Percentiles rank a stretch among this genome's conserved stretches.
Evolutionary conservation across 1,284 basidiomycete genomes (phyloP).

Genomic region (Ceraceosorus guamensis): DNA sequence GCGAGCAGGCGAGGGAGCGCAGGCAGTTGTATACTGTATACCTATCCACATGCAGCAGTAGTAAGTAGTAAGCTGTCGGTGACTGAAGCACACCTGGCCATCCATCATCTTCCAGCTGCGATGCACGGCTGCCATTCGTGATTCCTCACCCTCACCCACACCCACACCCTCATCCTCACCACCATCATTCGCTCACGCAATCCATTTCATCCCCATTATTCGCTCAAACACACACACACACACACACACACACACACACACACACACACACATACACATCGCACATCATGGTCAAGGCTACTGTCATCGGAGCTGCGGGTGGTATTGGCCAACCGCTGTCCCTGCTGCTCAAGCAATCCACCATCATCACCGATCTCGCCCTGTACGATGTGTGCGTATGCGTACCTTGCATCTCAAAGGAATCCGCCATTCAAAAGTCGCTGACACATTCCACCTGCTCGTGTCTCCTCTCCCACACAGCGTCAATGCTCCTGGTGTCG

Average conservation of each 20-base stretch:
- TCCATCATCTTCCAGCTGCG: no score
- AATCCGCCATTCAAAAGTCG: no score
- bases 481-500: conserved; percentile 75
- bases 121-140: no score
- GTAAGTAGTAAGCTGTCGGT: no score
- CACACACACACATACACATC: neutral
- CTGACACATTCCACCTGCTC: neutral
- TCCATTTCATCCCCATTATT: conserved; percentile 3
- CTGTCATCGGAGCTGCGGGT: conserved; percentile 46
- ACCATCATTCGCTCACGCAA: no score
- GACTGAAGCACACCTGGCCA: no score
- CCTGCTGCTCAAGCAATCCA: conserved; percentile 78
- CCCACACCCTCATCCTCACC: no score
- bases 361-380: conserved; percentile 64
- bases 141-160: no score
- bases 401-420: no score
- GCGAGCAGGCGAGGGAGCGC: no score
- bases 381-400: conserved; percentile 89
- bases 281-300: conserved; percentile 40
- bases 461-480: conserved; percentile 9
- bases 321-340: conserved; percentile 68
- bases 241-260: conserved; percentile 1
- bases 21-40: no score
- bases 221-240: conserved; percentile 2
- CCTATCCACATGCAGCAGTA: no score